phyloP scores from a whole-genome alignment of 108 stramenopile genomes.

The Nannochloropsis oceanica region DNA sequence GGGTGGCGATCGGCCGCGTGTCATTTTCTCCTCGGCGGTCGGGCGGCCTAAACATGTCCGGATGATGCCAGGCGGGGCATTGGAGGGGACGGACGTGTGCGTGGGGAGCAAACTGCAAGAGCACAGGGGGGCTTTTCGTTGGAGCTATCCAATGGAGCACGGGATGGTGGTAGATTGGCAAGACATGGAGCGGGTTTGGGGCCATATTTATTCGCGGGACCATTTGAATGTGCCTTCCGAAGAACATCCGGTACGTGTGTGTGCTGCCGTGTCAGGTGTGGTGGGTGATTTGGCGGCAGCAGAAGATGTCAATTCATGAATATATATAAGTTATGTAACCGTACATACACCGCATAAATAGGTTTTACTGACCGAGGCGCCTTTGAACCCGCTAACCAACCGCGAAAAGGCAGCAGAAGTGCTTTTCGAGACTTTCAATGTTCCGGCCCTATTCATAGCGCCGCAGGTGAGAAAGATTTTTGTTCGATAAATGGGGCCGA shows the following conservation, averaged over 20 bases:
- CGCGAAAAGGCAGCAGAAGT: slow-evolving; percentile 73
- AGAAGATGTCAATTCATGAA: no score
- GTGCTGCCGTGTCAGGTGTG: no score
- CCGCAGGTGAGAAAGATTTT: slow-evolving; percentile 35
- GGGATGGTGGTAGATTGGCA: slow-evolving; percentile 74
- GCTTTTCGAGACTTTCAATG: slow-evolving; percentile 81
- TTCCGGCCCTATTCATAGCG: slow-evolving; percentile 72
- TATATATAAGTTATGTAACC: no score
- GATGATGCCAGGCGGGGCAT: slow-evolving; percentile 83
- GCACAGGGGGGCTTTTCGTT: slow-evolving; percentile 73
- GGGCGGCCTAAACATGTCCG: slow-evolving; percentile 81
- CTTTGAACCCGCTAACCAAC: slow-evolving; percentile 72
- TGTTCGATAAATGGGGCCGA: not conserved
- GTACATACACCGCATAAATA: not conserved
- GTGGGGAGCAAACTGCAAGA: slow-evolving; percentile 68
- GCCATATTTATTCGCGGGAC: slow-evolving; percentile 56
- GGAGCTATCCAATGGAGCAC: slow-evolving; percentile 80
- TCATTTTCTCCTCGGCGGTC: slow-evolving; percentile 50
- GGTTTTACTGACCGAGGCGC: slow-evolving; percentile 76
- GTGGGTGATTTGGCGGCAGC: no score
- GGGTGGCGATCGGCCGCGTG: slow-evolving; percentile 81
- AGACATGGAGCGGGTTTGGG: slow-evolving; percentile 62
- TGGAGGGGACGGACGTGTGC: slow-evolving; percentile 65
- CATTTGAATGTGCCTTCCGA: slow-evolving; percentile 65
- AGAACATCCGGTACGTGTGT: slow-evolving; percentile 63